Base-by-base conservation (phyloP, 2,329 filamentous ascomycete genomes). In the Chrysosporium keratinophilum region DNA sequence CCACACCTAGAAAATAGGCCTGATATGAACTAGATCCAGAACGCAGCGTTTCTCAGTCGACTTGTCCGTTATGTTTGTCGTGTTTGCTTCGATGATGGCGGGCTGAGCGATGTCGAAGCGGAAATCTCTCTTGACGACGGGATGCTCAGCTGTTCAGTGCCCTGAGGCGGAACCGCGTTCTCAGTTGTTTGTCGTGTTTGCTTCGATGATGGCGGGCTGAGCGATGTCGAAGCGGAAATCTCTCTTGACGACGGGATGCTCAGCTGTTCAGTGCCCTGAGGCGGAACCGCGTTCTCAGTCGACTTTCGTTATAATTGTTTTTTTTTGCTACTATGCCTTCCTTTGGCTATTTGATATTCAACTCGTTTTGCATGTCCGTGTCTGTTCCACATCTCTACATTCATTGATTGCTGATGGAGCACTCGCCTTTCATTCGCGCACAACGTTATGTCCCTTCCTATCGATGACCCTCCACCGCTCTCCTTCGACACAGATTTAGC, bases 61-160 rank as follows among this genome's bases (percentile, higher is more conserved):
- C n/a, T n/a, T n/a, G 58, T 61, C 61, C 60, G 56, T 28, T 33
- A 6, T 55, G 60, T 63, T 61, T 63, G 60, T 51, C 52, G 33
- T 39, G 43, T 42, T 23, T 50, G 50, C 2, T 19, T 35, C 33
- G 44, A 50, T 42, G 23, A 28, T 48, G 14, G 35, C 39, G 15
- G 31, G 17, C 19, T 19, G 35, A 34, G 2, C 15, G 20, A 20
- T 3, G 14, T 2, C 10, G 10, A 10, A 23, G 2, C 20, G n/a
- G 5, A 39, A 28, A 20, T 11, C 39, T n/a, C 15, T 39, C 34
- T 39, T n/a, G 7, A 15, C 43, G 14, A 19, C 23, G 43, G 11
- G 11, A 33, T 11, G 11, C 15, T 14, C 41, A 31, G 44, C 5
- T 33, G 42, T 15, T 20, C 42, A 9, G 20, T 45, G 44, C 44